Base-by-base conservation (phyloP, 139 green algal species). In the Pycnococcus provasolii region DNA sequence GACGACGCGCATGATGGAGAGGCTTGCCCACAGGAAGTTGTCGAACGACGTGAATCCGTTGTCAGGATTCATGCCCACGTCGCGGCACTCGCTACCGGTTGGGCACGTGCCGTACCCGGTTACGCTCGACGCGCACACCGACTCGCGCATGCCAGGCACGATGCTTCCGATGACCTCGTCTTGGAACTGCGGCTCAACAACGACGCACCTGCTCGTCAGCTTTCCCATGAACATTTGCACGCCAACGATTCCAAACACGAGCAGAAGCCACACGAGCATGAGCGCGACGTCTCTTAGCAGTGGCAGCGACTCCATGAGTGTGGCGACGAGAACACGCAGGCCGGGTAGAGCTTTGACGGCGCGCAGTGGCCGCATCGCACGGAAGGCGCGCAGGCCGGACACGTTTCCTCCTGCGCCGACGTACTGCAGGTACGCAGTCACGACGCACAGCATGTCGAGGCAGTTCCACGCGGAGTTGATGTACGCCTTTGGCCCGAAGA, bases 241-340 rank as follows among this genome's bases (percentile, higher is more conserved):
- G 7, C 80, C 80, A 37, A 86, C 62, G 55, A 86, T 78, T 37
- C 48, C 77, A 45, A 80, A 83, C 4, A 86, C 53, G 42, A 71
- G 41, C 42, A 72, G 63, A 4, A 77, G 62, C 39, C 47, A 68
- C 41, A 72, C 59, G 45, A 70, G 58, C 3, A 85, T 62, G 11
- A 77, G 15, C 47, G 73, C 8, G 42, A 80, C 77, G 69, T 78
- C 69, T 3, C 15, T 42, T 6, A 85, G 62, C 11, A 67, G 45
- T 1, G 74, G 68, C 45, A 84, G 64, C n/a, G 59, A 73, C 4
- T 52, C n/a, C 0, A 83, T 41, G 2, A 80, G 68, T 15, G 72
- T 80, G 52, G 72, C 55, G 58, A 80, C 68, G 65, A 80, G 61
- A 37, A 77, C 55, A 26, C 64, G 62, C 74, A 83, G 45, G 2